phyloP scores from a whole-genome alignment of 441 rosid species.

The Jatropha podagrica region DNA sequence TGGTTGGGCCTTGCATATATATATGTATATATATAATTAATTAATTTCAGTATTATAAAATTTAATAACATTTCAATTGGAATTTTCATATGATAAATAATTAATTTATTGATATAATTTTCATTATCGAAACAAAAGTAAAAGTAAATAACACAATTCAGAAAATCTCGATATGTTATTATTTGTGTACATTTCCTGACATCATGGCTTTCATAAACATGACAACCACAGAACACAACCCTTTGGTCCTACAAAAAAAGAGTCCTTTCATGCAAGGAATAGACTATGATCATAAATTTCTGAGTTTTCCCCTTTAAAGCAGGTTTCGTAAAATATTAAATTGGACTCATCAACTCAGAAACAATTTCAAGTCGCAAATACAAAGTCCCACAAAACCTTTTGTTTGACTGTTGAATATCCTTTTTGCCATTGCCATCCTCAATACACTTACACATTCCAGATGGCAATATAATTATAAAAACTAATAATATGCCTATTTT shows the following conservation, averaged over 20 bases:
- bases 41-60: no score
- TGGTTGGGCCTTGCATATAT: no score
- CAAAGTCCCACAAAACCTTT: background rate
- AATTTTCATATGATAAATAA: no score
- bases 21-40: no score
- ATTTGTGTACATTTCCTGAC: background rate
- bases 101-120: no score
- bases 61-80: no score
- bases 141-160: no score
- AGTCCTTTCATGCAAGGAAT: constrained; percentile 13
- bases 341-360: background rate
- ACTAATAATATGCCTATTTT: no score
- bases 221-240: background rate
- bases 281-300: background rate
- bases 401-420: background rate
- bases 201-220: constrained; percentile 20
- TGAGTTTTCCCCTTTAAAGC: background rate
- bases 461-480: background rate
- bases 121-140: no score
- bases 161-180: no score
- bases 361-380: background rate
- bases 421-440: constrained; percentile 3
- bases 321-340: background rate
- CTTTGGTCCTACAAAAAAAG: background rate
- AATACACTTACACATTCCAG: background rate